phyloP scores from a whole-genome alignment of 768 basidiomycete genomes.

The Serendipita vermifera region DNA sequence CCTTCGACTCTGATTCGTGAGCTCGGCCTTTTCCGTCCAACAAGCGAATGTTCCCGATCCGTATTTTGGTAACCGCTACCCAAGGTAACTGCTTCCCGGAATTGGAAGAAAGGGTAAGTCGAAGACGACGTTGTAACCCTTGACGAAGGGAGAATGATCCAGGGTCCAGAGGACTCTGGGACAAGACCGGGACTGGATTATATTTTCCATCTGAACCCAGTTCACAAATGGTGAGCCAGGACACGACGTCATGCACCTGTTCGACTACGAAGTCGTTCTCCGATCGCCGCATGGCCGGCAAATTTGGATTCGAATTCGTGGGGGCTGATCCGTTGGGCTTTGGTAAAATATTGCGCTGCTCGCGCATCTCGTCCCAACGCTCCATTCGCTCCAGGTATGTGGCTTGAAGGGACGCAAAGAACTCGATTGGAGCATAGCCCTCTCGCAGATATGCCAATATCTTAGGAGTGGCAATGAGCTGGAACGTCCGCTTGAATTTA shows the following conservation, averaged over 20 bases:
- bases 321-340: constrained; percentile 11
- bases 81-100: constrained; percentile 85
- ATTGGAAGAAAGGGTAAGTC: constrained; percentile 65
- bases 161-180: constrained; percentile 55
- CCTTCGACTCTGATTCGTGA: constrained; percentile 63
- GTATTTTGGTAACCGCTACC: constrained; percentile 62
- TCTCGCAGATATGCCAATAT: constrained; percentile 57
- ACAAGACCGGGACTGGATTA: constrained; percentile 66
- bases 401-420: constrained; percentile 71
- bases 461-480: constrained; percentile 60
- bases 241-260: constrained; percentile 83
- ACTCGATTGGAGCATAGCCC: constrained; percentile 76
- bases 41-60: constrained; percentile 71
- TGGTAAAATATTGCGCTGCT: constrained; percentile 37
- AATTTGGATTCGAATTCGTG: constrained; percentile 9
- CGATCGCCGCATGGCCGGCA: constrained; percentile 77
- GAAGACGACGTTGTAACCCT: constrained; percentile 77
- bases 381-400: constrained; percentile 82
- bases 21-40: constrained; percentile 72
- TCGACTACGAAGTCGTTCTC: constrained; percentile 84
- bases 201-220: constrained; percentile 77
- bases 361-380: constrained; percentile 87
- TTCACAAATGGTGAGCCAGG: constrained; percentile 77
- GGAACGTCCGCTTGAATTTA: constrained; percentile 72
- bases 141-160: constrained; percentile 85